Evolutionary conservation across 2,329 filamentous ascomycete genomes (phyloP).

Genomic region (Colletotrichum tofieldiae): DNA sequence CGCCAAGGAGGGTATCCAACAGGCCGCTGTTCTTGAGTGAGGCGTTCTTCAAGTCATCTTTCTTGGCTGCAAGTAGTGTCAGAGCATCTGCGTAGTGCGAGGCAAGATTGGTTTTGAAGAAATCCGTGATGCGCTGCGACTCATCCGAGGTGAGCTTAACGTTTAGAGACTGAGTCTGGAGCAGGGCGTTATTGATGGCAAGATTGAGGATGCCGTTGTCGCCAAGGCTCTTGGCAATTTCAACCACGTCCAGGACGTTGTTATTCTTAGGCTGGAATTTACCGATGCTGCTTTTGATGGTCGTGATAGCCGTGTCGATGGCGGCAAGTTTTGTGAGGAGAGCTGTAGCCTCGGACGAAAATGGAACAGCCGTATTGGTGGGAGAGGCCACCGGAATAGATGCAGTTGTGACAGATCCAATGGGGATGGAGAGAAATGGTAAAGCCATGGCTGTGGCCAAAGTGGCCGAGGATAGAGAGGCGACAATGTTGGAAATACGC

Average conservation of each 20-base stretch:
- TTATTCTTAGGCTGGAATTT: neutral
- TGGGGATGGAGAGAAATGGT: no score
- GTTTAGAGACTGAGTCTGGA: neutral
- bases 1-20: neutral
- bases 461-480: neutral
- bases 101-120: neutral
- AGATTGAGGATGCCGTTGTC: neutral
- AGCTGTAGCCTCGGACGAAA: neutral
- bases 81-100: neutral
- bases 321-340: neutral
- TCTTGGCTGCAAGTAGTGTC: neutral
- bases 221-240: neutral
- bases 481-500: neutral
- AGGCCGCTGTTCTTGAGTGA: neutral
- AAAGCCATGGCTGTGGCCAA: neutral
- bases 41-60: neutral
- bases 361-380: neutral
- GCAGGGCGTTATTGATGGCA: neutral
- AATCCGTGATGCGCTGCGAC: neutral
- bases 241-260: neutral
- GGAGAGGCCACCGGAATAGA: neutral
- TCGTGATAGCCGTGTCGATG: neutral
- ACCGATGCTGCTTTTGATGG: neutral
- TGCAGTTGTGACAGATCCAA: neutral
- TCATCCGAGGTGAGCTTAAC: neutral